These are phyloP conservation scores for Clitocybe nebularis DNA, from an alignment of 1,284 basidiomycete genomes.

Conservation along the genomic window DNA sequence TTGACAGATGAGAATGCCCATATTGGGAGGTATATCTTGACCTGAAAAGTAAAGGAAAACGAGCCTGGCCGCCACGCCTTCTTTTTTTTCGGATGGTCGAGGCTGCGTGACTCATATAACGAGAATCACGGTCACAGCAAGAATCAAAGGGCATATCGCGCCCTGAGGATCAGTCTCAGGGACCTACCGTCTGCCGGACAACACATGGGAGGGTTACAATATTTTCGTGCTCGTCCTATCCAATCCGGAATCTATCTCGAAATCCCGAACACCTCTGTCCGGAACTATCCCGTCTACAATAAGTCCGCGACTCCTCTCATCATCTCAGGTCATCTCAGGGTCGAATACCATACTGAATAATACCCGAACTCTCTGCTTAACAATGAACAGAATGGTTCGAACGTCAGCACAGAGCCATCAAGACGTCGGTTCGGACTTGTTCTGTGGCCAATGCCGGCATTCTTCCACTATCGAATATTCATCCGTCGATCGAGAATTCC, in stretches of 20 bases:
- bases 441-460: conserved; percentile 12
- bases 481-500: conserved; percentile 15
- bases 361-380: neutral
- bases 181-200: conserved; percentile 8
- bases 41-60: conserved; percentile 15
- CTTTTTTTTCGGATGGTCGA: conserved; percentile 20
- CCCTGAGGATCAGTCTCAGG: conserved; percentile 31
- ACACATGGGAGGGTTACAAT: conserved; percentile 28
- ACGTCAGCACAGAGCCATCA: neutral
- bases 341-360: conserved; percentile 15
- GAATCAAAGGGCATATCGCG: conserved; percentile 21
- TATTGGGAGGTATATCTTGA: conserved; percentile 23
- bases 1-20: conserved; percentile 32
- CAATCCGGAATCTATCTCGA: conserved; percentile 28
- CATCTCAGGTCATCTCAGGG: conserved; percentile 25
- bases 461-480: conserved; percentile 8
- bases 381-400: conserved; percentile 6
- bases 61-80: conserved; percentile 22
- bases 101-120: conserved; percentile 24
- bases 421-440: conserved; percentile 9
- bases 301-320: conserved; percentile 21
- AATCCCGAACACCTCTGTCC: conserved; percentile 24
- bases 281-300: conserved; percentile 31
- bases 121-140: conserved; percentile 14
- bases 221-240: conserved; percentile 26